Base-by-base conservation (phyloP, 345 rosid species). In the Linum trigynum region DNA sequence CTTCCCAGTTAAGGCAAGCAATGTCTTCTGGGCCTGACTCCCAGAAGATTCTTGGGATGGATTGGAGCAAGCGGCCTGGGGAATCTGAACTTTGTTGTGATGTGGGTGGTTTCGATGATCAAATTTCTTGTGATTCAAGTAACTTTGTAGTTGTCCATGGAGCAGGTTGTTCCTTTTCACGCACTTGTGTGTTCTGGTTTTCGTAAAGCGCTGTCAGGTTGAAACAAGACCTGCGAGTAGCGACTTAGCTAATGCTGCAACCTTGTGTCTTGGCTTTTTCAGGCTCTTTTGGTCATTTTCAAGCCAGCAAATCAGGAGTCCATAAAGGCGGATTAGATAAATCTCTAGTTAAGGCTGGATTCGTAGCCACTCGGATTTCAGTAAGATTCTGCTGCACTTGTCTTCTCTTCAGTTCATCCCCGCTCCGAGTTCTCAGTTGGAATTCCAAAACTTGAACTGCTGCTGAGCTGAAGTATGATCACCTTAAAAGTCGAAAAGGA, bases 271-370 rank as follows among this genome's bases (percentile, higher is more conserved):
- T 58, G 66, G 55, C 55, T 4, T 36, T 57, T 65, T 74, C 78
- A 90, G 98, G 96, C 77, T 92, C 97, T 42, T 92, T 92, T 76
- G 98, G 98, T 57, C 97, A 92, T 69, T 92, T 90, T 76, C 98
- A 92, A 76, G 98, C 98, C 4, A 90, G 98, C 78, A 82, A 76
- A 80, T 92, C 97, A 5, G 92, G 92, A 40, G 97, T 92, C 75
- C 98, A 90, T 61, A 90, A 79, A 79, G 98, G 98, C 64, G 98
- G 95, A 64, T 79, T 92, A 69, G 64, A 76, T 57, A 83, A 72
- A 71, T 75, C 90, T 38, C 69, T 86, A 61, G 96, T 90, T 62
- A 90, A 85, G 82, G 96, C 96, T 69, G 97, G 98, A 50, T 92
- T 92, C 57, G 92, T 90, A 12, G 97, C 96, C 66, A 90, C 98